Percentiles rank a stretch among this genome's conserved stretches.
Evolutionary conservation across 2,329 filamentous ascomycete genomes (phyloP).

Genomic region (Aspergillus sp.): DNA sequence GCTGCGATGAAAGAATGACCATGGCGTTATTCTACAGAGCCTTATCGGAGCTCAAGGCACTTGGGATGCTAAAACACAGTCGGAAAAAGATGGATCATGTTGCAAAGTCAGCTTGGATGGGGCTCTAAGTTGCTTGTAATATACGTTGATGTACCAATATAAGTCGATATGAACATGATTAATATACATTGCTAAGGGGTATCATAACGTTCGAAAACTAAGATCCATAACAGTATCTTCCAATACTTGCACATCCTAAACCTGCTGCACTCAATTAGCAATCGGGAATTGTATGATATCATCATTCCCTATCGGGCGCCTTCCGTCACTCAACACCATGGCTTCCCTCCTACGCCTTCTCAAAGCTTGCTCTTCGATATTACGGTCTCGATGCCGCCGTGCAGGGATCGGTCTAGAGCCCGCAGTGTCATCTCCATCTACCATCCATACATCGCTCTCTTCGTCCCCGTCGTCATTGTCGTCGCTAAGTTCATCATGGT

Average conservation of each 20-base stretch:
- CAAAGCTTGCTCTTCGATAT: constrained; percentile 63
- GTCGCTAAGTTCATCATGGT: constrained; percentile 51
- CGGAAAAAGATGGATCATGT: constrained; percentile 92
- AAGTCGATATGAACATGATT: background rate
- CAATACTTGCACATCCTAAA: background rate
- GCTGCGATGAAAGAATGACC: constrained; percentile 34
- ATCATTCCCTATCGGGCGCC: constrained; percentile 66
- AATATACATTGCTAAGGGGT: constrained; percentile 24
- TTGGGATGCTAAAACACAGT: constrained; percentile 86
- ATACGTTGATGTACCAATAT: constrained; percentile 9
- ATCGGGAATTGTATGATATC: constrained; percentile 72
- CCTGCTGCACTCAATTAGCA: constrained; percentile 25
- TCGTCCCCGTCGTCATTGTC: constrained; percentile 57
- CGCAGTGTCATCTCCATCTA: constrained; percentile 54
- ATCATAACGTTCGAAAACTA: constrained; percentile 28
- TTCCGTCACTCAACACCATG: constrained; percentile 89
- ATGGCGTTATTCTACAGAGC: constrained; percentile 81
- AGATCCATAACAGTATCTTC: constrained; percentile 3
- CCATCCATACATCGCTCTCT: constrained; percentile 52
- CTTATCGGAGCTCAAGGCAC: constrained; percentile 77
- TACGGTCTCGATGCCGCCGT: constrained; percentile 34
- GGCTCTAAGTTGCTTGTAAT: constrained; percentile 41
- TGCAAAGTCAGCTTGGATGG: constrained; percentile 79
- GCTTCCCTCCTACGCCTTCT: constrained; percentile 78
- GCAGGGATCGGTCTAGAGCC: constrained; percentile 36